phyloP scores from a whole-genome alignment of 2,329 filamentous ascomycete genomes.

The Phialocephala sp. region DNA sequence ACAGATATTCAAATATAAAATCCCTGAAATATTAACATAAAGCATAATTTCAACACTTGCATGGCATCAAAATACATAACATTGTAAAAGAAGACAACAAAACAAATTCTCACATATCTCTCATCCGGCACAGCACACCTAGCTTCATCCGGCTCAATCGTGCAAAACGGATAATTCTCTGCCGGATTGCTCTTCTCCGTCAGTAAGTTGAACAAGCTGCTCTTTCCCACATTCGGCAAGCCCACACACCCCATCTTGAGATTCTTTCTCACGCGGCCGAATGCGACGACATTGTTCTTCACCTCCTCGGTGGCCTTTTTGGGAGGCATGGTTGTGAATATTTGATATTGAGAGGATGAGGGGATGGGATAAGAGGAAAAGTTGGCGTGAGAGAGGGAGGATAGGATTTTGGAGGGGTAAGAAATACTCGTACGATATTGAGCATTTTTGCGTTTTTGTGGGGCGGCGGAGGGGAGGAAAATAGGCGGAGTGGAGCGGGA shows the following conservation, averaged over 20 bases:
- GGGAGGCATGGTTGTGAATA: slow-evolving; percentile 45
- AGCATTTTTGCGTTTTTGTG: not conserved
- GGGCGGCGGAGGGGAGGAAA: not conserved
- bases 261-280: slow-evolving; percentile 51
- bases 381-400: not conserved
- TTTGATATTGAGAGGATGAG: not conserved
- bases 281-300: slow-evolving; percentile 52
- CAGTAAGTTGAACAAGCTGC: slow-evolving; percentile 53
- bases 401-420: not conserved
- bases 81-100: slow-evolving; percentile 7
- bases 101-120: slow-evolving; percentile 47
- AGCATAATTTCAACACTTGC: too few relatives aligned
- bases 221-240: slow-evolving; percentile 53
- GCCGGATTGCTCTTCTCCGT: slow-evolving; percentile 53
- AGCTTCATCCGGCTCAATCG: slow-evolving; percentile 54
- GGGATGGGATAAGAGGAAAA: not conserved
- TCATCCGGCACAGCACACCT: slow-evolving; percentile 52
- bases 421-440: slow-evolving; percentile 16
- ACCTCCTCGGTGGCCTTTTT: slow-evolving; percentile 48
- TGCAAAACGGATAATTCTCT: slow-evolving; percentile 54
- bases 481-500: slow-evolving; percentile 10
- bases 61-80: not conserved
- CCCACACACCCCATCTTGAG: slow-evolving; percentile 55
- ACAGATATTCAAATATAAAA: too few relatives aligned
- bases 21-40: too few relatives aligned